A percentile compares a stretch with the other conserved stretches of the same genome.
Conservation (phyloP, 352 stramenopile genomes). For the Phytophthora fragariae region DNA sequence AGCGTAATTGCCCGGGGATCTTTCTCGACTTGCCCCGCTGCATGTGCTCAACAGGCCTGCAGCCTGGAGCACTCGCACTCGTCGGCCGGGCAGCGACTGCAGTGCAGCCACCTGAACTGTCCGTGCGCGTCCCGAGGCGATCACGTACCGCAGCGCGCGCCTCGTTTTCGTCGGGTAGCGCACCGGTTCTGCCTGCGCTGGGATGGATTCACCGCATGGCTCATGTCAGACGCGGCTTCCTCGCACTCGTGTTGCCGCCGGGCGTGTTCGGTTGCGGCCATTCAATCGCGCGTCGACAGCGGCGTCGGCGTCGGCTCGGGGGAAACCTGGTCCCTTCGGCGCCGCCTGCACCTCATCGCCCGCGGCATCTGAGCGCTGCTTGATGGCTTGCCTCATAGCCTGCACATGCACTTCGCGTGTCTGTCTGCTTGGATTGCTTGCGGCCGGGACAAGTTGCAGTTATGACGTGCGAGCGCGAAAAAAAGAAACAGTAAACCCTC, state of each 20-base stretch:
- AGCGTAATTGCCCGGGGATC: too few species aligned
- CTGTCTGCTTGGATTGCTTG: neutral
- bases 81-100: too few species aligned
- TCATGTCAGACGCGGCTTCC: constrained; percentile 36
- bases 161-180: constrained; percentile 32
- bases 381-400: too few species aligned
- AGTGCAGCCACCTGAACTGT: constrained; percentile 18
- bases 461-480: constrained; percentile 24
- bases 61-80: too few species aligned
- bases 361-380: too few species aligned
- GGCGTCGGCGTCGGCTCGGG: neutral
- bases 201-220: constrained; percentile 44
- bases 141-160: constrained; percentile 30
- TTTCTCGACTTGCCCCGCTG: neutral
- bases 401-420: too few species aligned
- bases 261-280: constrained; percentile 35
- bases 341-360: too few species aligned
- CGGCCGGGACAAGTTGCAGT: constrained; percentile 17
- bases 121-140: constrained; percentile 14
- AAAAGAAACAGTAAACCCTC: constrained; percentile 36
- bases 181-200: constrained; percentile 34
- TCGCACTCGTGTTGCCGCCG: constrained; percentile 9
- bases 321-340: constrained; percentile 7
- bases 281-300: constrained; percentile 16
- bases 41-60: constrained; percentile 5